Evolutionary conservation across 2,329 filamentous ascomycete genomes (phyloP), one percentile per base, ranked within the genome.

Genomic region (Beauveria caledonica): DNA sequence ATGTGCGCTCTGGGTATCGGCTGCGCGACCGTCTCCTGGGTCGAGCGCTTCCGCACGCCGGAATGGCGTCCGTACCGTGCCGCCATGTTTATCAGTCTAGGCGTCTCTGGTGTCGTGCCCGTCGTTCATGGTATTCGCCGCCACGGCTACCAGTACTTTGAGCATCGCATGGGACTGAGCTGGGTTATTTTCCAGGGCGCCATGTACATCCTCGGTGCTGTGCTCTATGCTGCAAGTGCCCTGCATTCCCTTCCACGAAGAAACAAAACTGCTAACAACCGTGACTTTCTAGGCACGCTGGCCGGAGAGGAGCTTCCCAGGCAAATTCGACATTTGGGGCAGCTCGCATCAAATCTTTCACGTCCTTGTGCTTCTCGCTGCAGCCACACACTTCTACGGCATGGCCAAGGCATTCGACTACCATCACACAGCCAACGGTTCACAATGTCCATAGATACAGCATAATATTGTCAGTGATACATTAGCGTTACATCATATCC

Each of bases 341-440:
- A 92, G 87, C 70, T 96, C 91, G 21, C 94, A 99, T 74, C 94
- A 99, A 76, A 88, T 99, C 64, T 99, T 99, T 73, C 94, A 99
- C 76, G 78, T 96, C 44, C 81, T 94, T 64, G 92, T 99, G 29
- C 78, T 97, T 17, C 73, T 92, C 63, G 94, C 94, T 0, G 93
- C 91, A 0, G 81, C 83, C 1, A 83, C 88, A 25, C 94, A 99
- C 77, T 77, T 97, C 62, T 86, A 86, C 57, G 92, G 90, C 53
- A 81, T 97, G 75, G 71, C 89, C 33, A 88, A 85, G 73, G 92
- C 92, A 4, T 96, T 97, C 74, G 90, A 96, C 73, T 87, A 89
- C 70, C 86, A 90, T 68, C 92, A 96, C 73, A 82, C 79, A 60
- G 73, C 79, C 42, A 74, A 80, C 71, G 82, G 80, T 15, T 79